These are phyloP conservation scores for Xenosphaeropsis pyriputrescens DNA, from an alignment of 2,329 filamentous ascomycete species.

Conservation along the genomic window DNA sequence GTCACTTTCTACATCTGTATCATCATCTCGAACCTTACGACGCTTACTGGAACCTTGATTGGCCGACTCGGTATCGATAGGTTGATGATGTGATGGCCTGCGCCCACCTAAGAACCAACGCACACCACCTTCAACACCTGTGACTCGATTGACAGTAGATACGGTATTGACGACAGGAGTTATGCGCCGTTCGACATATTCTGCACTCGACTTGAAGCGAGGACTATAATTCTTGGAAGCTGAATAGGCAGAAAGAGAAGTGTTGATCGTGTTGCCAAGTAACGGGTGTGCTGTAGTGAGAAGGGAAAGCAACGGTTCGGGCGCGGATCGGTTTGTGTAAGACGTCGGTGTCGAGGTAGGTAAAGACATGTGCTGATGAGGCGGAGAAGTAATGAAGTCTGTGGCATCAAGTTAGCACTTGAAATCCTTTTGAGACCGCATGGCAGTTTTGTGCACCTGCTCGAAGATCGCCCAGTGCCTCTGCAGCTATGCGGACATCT, in stretches of 20 bases:
- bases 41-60: conserved; percentile 38
- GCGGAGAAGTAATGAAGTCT: conserved; percentile 56
- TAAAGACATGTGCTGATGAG: conserved; percentile 15
- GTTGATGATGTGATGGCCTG: conserved; percentile 16
- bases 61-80: conserved; percentile 29
- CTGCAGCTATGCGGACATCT: conserved; percentile 55
- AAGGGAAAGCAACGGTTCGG: conserved; percentile 73
- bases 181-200: conserved; percentile 80
- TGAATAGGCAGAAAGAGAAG: conserved; percentile 73
- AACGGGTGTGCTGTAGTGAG: conserved; percentile 81
- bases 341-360: conserved; percentile 21
- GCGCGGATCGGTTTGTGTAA: conserved; percentile 20
- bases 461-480: conserved; percentile 60
- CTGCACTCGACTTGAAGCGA: conserved; percentile 74
- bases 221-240: conserved; percentile 84
- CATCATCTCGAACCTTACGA: conserved; percentile 36
- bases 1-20: conserved; percentile 17
- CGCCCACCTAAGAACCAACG: conserved; percentile 62
- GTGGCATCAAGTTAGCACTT: conserved; percentile 4
- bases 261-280: conserved; percentile 71
- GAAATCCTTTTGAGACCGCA: too few relatives aligned
- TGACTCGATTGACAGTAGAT: conserved; percentile 67
- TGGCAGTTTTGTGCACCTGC: conserved; percentile 37
- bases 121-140: conserved; percentile 76
- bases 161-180: conserved; percentile 79